These are phyloP conservation scores for Bromus sterilis DNA, from an alignment of 176 grass and related monocot genomes.

Conservation along the genomic window DNA sequence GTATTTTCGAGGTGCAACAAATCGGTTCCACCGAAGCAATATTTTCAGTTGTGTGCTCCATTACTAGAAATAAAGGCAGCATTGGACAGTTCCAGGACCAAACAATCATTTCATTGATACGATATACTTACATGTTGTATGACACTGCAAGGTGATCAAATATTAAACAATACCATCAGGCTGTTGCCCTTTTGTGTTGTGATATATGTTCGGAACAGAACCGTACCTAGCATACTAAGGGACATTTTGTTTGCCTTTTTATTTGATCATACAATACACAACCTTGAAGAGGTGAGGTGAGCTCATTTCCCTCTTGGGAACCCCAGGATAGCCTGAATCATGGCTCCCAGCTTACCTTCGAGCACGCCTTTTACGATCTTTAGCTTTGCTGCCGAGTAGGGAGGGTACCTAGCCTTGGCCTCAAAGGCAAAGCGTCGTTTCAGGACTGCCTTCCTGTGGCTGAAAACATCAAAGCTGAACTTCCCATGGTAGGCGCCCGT, in stretches of 20 bases:
- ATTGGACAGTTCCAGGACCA: background rate
- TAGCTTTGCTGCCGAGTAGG: conserved; percentile 46
- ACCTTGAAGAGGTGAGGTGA: background rate
- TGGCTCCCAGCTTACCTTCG: conserved; percentile 34
- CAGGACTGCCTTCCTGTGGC: conserved; percentile 60
- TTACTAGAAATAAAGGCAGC: conserved; percentile 17
- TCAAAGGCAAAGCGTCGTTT: conserved; percentile 40
- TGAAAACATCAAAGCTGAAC: conserved; percentile 77
- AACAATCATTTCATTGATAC: background rate
- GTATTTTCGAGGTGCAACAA: background rate
- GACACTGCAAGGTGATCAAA: background rate
- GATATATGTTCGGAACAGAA: background rate
- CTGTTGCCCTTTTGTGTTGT: background rate
- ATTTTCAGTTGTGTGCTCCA: background rate
- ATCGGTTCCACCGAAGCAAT: background rate
- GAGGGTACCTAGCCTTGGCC: conserved; percentile 54
- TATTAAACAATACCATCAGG: background rate
- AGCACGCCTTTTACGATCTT: conserved; percentile 53
- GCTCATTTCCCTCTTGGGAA: conserved; percentile 25
- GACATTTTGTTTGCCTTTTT: background rate
- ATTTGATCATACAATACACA: background rate
- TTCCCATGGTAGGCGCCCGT: conserved; percentile 73
- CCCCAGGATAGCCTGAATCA: conserved; percentile 41
- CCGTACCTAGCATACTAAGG: background rate
- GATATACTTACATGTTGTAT: background rate